phyloP scores from a whole-genome alignment of 305 asterid species.

The Solanum chacoense region DNA sequence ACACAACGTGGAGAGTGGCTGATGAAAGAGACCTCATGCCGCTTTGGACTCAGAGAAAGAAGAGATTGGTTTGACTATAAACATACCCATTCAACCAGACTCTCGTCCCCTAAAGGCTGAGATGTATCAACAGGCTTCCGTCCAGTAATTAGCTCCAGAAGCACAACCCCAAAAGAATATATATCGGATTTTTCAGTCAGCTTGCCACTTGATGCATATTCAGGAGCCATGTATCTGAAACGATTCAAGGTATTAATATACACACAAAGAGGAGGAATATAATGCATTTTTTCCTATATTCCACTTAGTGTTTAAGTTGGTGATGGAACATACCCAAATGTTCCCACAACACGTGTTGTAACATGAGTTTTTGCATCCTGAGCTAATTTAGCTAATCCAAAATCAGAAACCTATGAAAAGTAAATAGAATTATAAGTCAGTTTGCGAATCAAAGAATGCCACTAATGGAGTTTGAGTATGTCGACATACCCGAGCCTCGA shows the following conservation, averaged over 20 bases:
- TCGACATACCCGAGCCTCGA: slow-evolving; percentile 73
- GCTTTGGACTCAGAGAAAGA: neutral
- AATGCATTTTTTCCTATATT: neutral
- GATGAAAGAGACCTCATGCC: neutral
- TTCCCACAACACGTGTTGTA: slow-evolving; percentile 87
- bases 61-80: neutral
- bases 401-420: slow-evolving; percentile 70
- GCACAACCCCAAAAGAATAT: slow-evolving; percentile 85
- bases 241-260: neutral
- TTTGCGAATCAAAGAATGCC: neutral
- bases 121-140: slow-evolving; percentile 90
- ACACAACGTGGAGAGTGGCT: neutral
- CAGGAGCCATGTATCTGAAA: slow-evolving; percentile 95
- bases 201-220: slow-evolving; percentile 91
- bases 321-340: slow-evolving; percentile 63
- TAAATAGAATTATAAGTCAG: neutral
- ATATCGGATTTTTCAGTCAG: slow-evolving; percentile 81
- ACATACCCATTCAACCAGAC: slow-evolving; percentile 92
- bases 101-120: slow-evolving; percentile 87
- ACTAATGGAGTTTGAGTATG: neutral
- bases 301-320: neutral
- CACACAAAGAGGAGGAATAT: neutral
- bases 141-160: slow-evolving; percentile 76
- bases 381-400: slow-evolving; percentile 86
- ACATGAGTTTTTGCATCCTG: slow-evolving; percentile 67